Evolutionary conservation across 495 filamentous ascomycete genomes (phyloP), one percentile per base, ranked within the genome.

Genomic region (Neurospora sp.): DNA sequence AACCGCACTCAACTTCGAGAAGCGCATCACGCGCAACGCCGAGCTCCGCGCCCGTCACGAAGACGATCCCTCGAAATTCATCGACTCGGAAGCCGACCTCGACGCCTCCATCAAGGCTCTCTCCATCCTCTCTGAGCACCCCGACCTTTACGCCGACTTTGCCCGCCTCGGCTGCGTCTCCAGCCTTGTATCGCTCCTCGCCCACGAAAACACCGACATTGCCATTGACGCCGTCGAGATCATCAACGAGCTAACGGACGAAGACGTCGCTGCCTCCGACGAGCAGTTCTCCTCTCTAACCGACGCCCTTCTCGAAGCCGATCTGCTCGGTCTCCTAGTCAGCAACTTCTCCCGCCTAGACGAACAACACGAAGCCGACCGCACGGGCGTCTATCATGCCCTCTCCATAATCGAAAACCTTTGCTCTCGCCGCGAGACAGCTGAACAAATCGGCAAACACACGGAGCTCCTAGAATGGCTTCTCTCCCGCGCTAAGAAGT

Each of bases 171-270:
- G 94, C 38, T 91, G 90, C 73, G 90, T 90, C 1, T 89, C 81
- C 0, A 92, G 90, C 20, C 81, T 99, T 71, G 92, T 97, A 1
- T 87, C 89, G 1, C 80, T 99, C 69, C 82, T 99, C 37, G 90
- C 95, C 8, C 96, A 98, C 78, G 96, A 99, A 77, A 99, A 99
- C 81, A 93, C 94, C 2, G 96, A 99, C 81, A 97, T 99, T 74
- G 94, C 96, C 8, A 97, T 98, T 74, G 93, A 91, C 76, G 92
- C 90, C 0, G 89, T 98, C 6, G 93, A 98, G 79, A 94, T 97
- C 47, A 90, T 99, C 70, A 89, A 88, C 73, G 96, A 99, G 85
- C 82, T 99, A 74, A 97, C 93, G 20, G 96, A 97, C 78, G 95
- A 98, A 78, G 96, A 98, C 80, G 93, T 98, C 3, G 86, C 91